Evolutionary conservation across 352 stramenopile species (phyloP).

Genomic region (Phytopythium kandeliae): DNA sequence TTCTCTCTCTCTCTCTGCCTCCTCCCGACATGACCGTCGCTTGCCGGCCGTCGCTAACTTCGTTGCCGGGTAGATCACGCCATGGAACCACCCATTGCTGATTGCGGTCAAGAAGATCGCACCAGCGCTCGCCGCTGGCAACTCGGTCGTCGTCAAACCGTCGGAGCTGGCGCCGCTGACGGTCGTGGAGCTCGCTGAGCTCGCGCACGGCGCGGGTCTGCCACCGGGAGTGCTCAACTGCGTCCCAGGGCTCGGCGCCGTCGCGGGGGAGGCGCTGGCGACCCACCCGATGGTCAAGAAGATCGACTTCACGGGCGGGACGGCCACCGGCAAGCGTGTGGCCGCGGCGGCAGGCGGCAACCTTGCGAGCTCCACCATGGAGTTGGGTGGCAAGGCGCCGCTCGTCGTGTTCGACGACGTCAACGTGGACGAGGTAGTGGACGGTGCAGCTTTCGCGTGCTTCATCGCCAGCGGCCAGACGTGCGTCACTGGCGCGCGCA

Average conservation of each 20-base stretch:
- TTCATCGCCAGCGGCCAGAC: slow-evolving; percentile 78
- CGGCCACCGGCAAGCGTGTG: slow-evolving; percentile 26
- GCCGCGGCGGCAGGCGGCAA: slow-evolving; percentile 30
- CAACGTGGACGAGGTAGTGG: slow-evolving; percentile 52
- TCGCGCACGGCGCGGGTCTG: slow-evolving; percentile 30
- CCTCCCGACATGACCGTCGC: no score
- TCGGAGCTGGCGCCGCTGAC: slow-evolving; percentile 74
- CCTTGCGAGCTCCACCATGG: slow-evolving; percentile 48
- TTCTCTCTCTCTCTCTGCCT: not conserved
- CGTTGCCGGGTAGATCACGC: no score
- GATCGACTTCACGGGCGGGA: slow-evolving; percentile 52
- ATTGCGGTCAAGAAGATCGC: slow-evolving; percentile 75
- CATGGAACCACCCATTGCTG: slow-evolving; percentile 79
- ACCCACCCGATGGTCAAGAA: slow-evolving; percentile 36
- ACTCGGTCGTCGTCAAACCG: slow-evolving; percentile 83
- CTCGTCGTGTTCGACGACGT: slow-evolving; percentile 63
- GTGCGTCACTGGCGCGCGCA: slow-evolving; percentile 69
- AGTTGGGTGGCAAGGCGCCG: slow-evolving; percentile 68
- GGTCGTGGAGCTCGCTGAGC: slow-evolving; percentile 35
- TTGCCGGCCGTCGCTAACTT: no score
- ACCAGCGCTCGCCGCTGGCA: slow-evolving; percentile 63
- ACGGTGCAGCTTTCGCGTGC: slow-evolving; percentile 56
- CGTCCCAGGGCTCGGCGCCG: slow-evolving; percentile 26
- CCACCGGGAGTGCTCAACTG: slow-evolving; percentile 46
- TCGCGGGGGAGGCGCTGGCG: slow-evolving; percentile 30